Base-by-base conservation (phyloP, 345 rosid genomes). In the Hypericum androsaemum region DNA sequence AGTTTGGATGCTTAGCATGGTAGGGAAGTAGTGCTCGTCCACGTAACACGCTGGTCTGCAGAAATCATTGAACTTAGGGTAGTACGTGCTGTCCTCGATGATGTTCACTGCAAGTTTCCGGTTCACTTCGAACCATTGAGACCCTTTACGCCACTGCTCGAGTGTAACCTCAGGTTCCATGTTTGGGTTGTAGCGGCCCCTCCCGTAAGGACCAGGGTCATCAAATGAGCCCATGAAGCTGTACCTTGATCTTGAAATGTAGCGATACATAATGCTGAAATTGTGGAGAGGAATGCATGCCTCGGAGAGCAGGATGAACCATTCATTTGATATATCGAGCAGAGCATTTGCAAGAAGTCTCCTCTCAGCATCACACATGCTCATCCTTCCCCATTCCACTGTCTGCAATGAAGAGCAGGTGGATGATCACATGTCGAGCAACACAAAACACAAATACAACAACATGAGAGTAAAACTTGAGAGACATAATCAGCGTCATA, bases 281-380 rank as follows among this genome's bases (percentile, higher is more conserved):
- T 85, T 87, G 8, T 76, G 83, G 47, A 92, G 74, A 16, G 98
- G 95, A 63, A 83, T 80, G 77, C 98, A 92, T 7, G 98, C 61
- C 65, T 88, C 98, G 0, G 98, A 92, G 39, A 88, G 9, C 43
- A 92, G 80, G 70, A 92, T 37, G 59, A 92, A 88, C 96, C 96
- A 80, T 66, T 85, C 96, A 17, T 84, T 92, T 17, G 94, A 83
- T 37, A 83, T 65, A 58, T 88, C 96, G 6, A 92, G 94, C 65
- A 92, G 62, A 13, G 96, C 98, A 12, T 88, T 92, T 32, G 94
- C 95, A 3, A 85, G 41, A 47, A 92, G 95, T 46, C 98, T 80
- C 62, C 89, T 83, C 72, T 92, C 96, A 12, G 95, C 96, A 38
- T 92, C 96, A 39, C 86, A 77, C 96, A 85, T 85, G 44, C 95